phyloP scores from a whole-genome alignment of 2,329 filamentous ascomycete genomes.

The Aspergillus sp. region DNA sequence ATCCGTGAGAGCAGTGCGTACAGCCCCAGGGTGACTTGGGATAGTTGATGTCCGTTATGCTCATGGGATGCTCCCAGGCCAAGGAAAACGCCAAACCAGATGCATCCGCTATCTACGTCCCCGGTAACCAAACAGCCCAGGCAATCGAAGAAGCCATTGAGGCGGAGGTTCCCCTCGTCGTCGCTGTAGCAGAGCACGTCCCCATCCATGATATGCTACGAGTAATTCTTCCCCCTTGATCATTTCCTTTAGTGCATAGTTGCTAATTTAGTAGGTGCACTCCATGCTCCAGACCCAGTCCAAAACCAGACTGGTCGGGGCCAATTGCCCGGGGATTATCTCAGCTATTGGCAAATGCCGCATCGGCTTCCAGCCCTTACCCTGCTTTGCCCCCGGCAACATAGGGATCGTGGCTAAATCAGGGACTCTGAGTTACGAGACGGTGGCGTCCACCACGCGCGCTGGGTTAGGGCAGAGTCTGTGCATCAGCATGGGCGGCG shows the following conservation, averaged over 20 bases:
- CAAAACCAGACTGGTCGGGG: slow-evolving; percentile 64
- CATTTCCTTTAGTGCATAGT: neutral
- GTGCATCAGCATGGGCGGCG: slow-evolving; percentile 70
- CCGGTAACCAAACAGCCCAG: slow-evolving; percentile 61
- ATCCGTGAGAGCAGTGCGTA: slow-evolving; percentile 50
- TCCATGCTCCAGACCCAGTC: slow-evolving; percentile 63
- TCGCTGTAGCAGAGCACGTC: slow-evolving; percentile 72
- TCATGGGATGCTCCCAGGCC: slow-evolving; percentile 39
- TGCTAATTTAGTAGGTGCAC: slow-evolving; percentile 45
- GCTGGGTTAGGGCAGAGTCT: slow-evolving; percentile 70
- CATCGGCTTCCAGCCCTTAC: slow-evolving; percentile 68
- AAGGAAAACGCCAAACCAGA: slow-evolving; percentile 64
- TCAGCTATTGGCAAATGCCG: slow-evolving; percentile 62
- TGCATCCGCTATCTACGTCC: slow-evolving; percentile 71
- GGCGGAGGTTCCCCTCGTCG: slow-evolving; percentile 67
- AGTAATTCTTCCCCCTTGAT: slow-evolving; percentile 29
- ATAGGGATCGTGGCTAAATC: slow-evolving; percentile 74
- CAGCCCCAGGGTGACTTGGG: too few relatives aligned
- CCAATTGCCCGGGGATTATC: slow-evolving; percentile 76
- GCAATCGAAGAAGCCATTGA: slow-evolving; percentile 75
- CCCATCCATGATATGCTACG: slow-evolving; percentile 69
- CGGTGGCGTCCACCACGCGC: slow-evolving; percentile 64
- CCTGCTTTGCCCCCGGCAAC: slow-evolving; percentile 60
- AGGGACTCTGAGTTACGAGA: slow-evolving; percentile 71
- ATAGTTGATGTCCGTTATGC: neutral